A percentile compares a stretch with the other conserved stretches of the same genome.
phyloP scores from a whole-genome alignment of 352 stramenopile genomes.

The Pythium biforme region DNA sequence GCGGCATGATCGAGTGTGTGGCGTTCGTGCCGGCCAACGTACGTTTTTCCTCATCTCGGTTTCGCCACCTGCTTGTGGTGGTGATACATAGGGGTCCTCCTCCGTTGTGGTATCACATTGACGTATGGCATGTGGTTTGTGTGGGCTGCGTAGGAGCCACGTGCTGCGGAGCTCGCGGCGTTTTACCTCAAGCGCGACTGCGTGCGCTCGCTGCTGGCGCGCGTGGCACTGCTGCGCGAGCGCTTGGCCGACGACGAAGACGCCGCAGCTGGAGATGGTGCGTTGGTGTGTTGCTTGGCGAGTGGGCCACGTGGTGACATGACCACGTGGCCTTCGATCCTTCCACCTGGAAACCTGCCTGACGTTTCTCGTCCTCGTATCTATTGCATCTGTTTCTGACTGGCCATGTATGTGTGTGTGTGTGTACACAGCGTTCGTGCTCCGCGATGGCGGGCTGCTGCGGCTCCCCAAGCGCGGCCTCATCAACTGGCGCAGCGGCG shows the following conservation, averaged over 20 bases:
- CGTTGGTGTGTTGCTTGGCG: slow-evolving; percentile 1
- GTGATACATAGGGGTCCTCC: too few species aligned
- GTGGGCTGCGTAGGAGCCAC: slow-evolving; percentile 18
- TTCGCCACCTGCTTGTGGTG: background rate
- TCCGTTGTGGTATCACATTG: too few species aligned
- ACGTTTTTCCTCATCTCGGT: background rate
- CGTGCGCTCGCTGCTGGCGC: slow-evolving; percentile 57
- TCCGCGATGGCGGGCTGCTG: slow-evolving; percentile 41
- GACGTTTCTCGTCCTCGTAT: background rate
- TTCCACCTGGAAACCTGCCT: background rate
- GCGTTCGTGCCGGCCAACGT: slow-evolving; percentile 44
- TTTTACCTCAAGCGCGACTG: slow-evolving; percentile 69
- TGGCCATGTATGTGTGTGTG: background rate
- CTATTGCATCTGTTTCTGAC: background rate
- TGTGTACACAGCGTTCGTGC: slow-evolving; percentile 16
- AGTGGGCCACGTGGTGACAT: background rate
- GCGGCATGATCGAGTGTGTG: slow-evolving; percentile 50
- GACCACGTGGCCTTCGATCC: too few species aligned
- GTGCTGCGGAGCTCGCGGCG: slow-evolving; percentile 36
- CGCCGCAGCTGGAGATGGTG: slow-evolving; percentile 21
- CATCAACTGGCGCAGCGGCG: slow-evolving; percentile 38
- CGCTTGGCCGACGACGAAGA: slow-evolving; percentile 44
- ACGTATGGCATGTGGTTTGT: too few species aligned
- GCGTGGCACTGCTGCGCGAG: slow-evolving; percentile 54
- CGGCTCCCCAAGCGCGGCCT: slow-evolving; percentile 43